These are phyloP conservation scores for Penicillium italicum DNA, from an alignment of 2,329 filamentous ascomycete species.

Conservation along the genomic window DNA sequence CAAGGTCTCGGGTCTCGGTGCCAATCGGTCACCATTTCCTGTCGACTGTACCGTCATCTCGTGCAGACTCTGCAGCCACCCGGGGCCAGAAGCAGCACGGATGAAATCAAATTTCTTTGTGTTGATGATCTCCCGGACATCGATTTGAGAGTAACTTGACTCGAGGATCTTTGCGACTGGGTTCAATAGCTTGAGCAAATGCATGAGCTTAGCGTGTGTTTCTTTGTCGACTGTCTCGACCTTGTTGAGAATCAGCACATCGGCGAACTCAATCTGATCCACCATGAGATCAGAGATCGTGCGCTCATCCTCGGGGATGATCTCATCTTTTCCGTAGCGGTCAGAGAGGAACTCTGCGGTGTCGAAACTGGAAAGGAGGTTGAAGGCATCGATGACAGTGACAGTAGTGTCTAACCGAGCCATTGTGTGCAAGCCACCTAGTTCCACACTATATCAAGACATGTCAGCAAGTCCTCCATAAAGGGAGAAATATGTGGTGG, in stretches of 20 bases:
- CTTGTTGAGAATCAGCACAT: constrained; percentile 70
- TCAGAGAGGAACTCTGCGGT: constrained; percentile 65
- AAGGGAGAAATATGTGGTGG: constrained; percentile 5
- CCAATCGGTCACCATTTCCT: constrained; percentile 52
- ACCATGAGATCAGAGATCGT: constrained; percentile 73
- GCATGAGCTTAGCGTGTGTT: constrained; percentile 48
- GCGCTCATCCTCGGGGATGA: constrained; percentile 64
- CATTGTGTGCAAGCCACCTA: constrained; percentile 63
- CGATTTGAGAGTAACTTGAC: constrained; percentile 56
- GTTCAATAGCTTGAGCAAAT: constrained; percentile 61
- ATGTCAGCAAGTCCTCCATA: constrained; percentile 3
- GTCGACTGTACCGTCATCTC: constrained; percentile 63
- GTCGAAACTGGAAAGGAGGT: constrained; percentile 68
- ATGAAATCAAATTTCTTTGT: constrained; percentile 64
- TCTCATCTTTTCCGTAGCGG: constrained; percentile 57
- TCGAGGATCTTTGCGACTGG: constrained; percentile 63
- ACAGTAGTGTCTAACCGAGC: constrained; percentile 67
- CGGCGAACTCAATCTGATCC: constrained; percentile 74
- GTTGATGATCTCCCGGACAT: constrained; percentile 61
- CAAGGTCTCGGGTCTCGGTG: constrained; percentile 67
- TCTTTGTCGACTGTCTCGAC: constrained; percentile 56
- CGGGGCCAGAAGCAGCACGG: constrained; percentile 60
- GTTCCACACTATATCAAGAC: constrained; percentile 40
- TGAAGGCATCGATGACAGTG: constrained; percentile 70
- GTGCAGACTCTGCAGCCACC: constrained; percentile 68